Evolutionary conservation across 2,329 filamentous ascomycete species (phyloP), one percentile per base, ranked within the genome.

Genomic region (Hypoxylon sp.): DNA sequence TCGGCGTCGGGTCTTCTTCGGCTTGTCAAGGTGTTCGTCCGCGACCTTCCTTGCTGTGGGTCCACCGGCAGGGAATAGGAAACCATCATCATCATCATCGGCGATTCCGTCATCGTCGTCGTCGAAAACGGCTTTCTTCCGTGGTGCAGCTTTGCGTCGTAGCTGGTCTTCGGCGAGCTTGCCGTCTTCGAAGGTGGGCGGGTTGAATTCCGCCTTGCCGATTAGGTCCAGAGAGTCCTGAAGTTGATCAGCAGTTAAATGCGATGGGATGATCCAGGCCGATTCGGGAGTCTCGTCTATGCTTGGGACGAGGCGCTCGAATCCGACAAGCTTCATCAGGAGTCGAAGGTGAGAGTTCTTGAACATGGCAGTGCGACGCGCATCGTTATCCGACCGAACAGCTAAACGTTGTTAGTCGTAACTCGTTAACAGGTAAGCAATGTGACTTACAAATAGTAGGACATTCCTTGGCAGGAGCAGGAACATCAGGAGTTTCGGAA

Each of bases 261-360:
- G 72, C 1, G 83, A 78, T 0, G 91, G 89, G 29, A 97, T 78
- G 31, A 89, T 74, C 94, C 94, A 97, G 1, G 79, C 76, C 1
- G 89, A 87, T 50, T 93, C 88, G 1, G 82, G 79, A 3, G 89
- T 86, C 65, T 96, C 90, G 30, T 91, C 86, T 3, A 78, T 63
- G 0, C 70, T 70, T 0, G 78, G 75, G 0, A 73, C 71, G 6
- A 80, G 70, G 3, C 86, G 79, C 63, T 88, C 79, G 55, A 95
- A 82, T 0, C 89, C 89, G 12, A 88, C 78, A 0, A 94, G 78
- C 1, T 79, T 87, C 81, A 97, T 88, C 3, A 99, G 80, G 1
- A 97, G 83, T 23, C 92, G 88, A 2, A 97, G 79, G 64, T 93
- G 87, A 7, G 89, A 86, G 70, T 97, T 95, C 67, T 91, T 95